Evolutionary conservation across 2,329 filamentous ascomycete species (phyloP).

Genomic region (Balansia obtecta): DNA sequence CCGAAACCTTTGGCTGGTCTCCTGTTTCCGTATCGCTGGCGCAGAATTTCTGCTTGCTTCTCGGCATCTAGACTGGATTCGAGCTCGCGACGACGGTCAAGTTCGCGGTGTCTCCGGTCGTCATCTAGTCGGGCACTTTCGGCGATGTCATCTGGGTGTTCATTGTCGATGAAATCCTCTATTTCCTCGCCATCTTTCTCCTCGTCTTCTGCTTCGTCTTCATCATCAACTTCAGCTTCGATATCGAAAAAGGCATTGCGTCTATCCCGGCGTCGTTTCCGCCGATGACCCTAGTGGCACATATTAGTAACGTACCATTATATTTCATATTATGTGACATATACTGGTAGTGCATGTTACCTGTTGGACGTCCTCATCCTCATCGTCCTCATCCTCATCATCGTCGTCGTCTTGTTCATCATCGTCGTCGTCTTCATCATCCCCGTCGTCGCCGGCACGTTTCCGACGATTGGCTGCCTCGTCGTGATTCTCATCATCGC

Average conservation of each 20-base stretch:
- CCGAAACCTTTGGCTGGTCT: constrained; percentile 50
- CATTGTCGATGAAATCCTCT: constrained; percentile 77
- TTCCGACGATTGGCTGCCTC: constrained; percentile 17
- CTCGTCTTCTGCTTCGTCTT: constrained; percentile 77
- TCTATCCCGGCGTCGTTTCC: constrained; percentile 67
- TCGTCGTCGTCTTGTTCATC: constrained; percentile 29
- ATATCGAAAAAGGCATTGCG: constrained; percentile 90
- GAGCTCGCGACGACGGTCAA: constrained; percentile 82
- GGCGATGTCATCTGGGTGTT: constrained; percentile 79
- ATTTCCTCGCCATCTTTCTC: constrained; percentile 78
- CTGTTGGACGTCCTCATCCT: constrained; percentile 57
- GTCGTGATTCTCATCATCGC: constrained; percentile 28
- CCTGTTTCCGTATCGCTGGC: constrained; percentile 77
- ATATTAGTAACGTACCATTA: neutral
- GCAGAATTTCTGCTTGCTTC: constrained; percentile 76
- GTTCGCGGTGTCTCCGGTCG: constrained; percentile 83
- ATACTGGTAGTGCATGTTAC: constrained; percentile 17
- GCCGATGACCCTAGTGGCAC: constrained; percentile 44
- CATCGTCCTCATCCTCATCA: constrained; percentile 44
- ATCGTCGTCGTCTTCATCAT: constrained; percentile 22
- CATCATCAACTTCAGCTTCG: constrained; percentile 95
- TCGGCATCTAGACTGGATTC: constrained; percentile 85
- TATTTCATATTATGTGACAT: neutral
- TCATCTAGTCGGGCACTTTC: constrained; percentile 73
- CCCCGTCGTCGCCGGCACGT: constrained; percentile 17